phyloP scores from a whole-genome alignment of 805 yeast genomes.

The Citeromyces nyonsensis region DNA sequence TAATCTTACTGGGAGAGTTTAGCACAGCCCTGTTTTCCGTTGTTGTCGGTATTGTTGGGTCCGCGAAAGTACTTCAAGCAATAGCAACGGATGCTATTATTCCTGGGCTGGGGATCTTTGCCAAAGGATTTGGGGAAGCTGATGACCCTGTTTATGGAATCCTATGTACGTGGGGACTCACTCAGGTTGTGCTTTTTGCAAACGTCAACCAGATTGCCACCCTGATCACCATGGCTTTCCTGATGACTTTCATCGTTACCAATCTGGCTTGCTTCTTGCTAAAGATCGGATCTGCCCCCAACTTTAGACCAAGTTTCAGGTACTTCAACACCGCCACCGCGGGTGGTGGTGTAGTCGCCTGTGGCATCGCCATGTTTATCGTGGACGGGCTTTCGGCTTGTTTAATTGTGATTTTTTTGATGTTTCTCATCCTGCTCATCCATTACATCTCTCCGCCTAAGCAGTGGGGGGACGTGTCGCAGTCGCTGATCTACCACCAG shows the following conservation, averaged over 20 bases:
- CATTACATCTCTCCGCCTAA: conserved; percentile 91
- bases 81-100: conserved; percentile 77
- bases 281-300: conserved; percentile 90
- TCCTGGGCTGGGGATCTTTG: conserved; percentile 60
- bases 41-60: conserved; percentile 91
- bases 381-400: conserved; percentile 89
- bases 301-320: conserved; percentile 88
- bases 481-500: conserved; percentile 87
- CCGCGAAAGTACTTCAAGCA: conserved; percentile 83
- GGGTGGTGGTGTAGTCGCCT: conserved; percentile 49
- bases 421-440: conserved; percentile 57
- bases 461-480: conserved; percentile 97
- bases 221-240: conserved; percentile 90
- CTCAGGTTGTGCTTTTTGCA: conserved; percentile 76
- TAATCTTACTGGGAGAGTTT: conserved; percentile 79
- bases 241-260: conserved; percentile 91
- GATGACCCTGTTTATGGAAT: conserved; percentile 56
- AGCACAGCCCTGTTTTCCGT: conserved; percentile 86
- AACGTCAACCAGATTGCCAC: conserved; percentile 92
- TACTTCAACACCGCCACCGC: conserved; percentile 81
- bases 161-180: conserved; percentile 61
- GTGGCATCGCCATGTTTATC: conserved; percentile 78
- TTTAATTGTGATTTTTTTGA: conserved; percentile 48
- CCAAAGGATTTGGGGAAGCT: conserved; percentile 24
- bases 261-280: conserved; percentile 86